These are phyloP conservation scores for Fusarium humuli DNA, from an alignment of 2,329 filamentous ascomycete genomes.

Conservation along the genomic window DNA sequence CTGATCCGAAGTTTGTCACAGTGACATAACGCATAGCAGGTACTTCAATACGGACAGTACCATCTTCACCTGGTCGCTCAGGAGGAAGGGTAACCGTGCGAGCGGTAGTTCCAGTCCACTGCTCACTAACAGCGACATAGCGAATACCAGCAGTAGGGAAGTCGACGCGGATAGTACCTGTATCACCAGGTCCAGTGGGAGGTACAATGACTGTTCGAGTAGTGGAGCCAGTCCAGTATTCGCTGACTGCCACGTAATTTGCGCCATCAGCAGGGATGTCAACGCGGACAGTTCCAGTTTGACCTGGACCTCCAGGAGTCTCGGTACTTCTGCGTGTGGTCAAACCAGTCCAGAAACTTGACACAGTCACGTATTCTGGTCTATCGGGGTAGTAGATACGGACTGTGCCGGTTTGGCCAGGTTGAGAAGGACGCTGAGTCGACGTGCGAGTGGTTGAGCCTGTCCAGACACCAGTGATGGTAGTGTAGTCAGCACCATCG, in stretches of 20 bases:
- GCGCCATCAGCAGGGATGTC: background rate
- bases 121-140: background rate
- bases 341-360: background rate
- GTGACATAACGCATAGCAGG: background rate
- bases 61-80: background rate
- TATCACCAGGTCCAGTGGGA: background rate
- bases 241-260: background rate
- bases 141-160: background rate
- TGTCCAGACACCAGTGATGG: background rate
- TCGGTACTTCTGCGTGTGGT: background rate
- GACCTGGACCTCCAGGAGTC: background rate
- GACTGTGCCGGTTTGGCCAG: background rate
- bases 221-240: conserved; percentile 3
- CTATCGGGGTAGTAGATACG: background rate
- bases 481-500: background rate
- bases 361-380: background rate
- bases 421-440: background rate
- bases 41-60: background rate
- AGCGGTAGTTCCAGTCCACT: background rate
- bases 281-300: background rate
- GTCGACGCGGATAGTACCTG: background rate
- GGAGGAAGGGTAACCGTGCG: background rate
- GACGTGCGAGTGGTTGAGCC: background rate
- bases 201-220: background rate
- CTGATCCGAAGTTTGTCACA: background rate